A percentile compares a stretch with the other conserved stretches of the same genome.
Evolutionary conservation across 176 grass and related monocot species (phyloP).

Genomic region (Raddia distichophylla): DNA sequence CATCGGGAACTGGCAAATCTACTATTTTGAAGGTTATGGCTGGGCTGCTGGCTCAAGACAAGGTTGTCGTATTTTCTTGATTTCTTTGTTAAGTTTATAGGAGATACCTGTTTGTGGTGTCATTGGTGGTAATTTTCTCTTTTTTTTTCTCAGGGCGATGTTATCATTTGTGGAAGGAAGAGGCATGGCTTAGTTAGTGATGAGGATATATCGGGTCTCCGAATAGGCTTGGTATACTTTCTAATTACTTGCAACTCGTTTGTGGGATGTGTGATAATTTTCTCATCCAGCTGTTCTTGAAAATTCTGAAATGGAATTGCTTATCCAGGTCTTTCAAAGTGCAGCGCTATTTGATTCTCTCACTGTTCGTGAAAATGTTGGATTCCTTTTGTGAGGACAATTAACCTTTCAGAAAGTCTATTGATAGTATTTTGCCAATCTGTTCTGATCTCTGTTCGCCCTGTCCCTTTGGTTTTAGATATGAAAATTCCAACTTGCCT

Average conservation of each 20-base stretch:
- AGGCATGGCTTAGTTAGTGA: slow-evolving; percentile 92
- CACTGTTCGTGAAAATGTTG: slow-evolving; percentile 95
- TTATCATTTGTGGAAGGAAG: slow-evolving; percentile 77
- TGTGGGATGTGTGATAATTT: slow-evolving; percentile 26
- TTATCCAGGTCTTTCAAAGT: slow-evolving; percentile 92
- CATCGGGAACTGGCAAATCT: slow-evolving; percentile 94
- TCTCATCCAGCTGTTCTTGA: slow-evolving; percentile 10
- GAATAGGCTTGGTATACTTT: slow-evolving; percentile 80
- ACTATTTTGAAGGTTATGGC: slow-evolving; percentile 98
- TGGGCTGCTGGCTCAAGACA: slow-evolving; percentile 82
- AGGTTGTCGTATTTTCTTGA: slow-evolving; percentile 52
- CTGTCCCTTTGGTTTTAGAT: slow-evolving; percentile 53
- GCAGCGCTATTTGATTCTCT: slow-evolving; percentile 96
- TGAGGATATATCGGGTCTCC: slow-evolving; percentile 84
- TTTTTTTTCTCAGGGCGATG: slow-evolving; percentile 66
- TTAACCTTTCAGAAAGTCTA: slow-evolving; percentile 37
- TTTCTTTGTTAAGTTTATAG: slow-evolving; percentile 15
- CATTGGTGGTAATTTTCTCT: slow-evolving; percentile 28
- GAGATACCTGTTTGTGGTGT: slow-evolving; percentile 11
- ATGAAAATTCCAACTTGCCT: slow-evolving; percentile 86
- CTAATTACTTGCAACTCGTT: slow-evolving; percentile 28
- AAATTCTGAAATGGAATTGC: slow-evolving; percentile 27
- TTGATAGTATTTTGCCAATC: slow-evolving; percentile 16
- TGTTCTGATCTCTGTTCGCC: slow-evolving; percentile 37
- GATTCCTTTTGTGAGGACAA: slow-evolving; percentile 88